phyloP scores from a whole-genome alignment of 768 basidiomycete species.

The Cystofilobasidium capitatum region DNA sequence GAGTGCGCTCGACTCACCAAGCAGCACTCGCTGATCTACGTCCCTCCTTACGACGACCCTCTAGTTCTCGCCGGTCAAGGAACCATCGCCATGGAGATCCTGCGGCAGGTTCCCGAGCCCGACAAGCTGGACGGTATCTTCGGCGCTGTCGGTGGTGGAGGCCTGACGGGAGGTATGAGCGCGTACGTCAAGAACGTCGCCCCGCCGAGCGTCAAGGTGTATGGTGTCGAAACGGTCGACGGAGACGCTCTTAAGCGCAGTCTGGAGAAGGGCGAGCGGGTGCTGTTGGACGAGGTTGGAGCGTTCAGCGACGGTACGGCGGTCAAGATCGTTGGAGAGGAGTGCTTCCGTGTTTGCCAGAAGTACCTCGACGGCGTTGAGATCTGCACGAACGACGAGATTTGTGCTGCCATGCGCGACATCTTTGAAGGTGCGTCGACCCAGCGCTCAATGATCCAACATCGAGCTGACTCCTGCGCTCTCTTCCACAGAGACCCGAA shows the following conservation, averaged over 20 bases:
- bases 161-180: conserved; percentile 77
- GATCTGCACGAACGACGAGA: conserved; percentile 84
- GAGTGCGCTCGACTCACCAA: conserved; percentile 81
- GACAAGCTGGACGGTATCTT: conserved; percentile 75
- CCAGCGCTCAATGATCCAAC: no score
- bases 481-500: conserved; percentile 65
- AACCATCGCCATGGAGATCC: conserved; percentile 85
- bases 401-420: conserved; percentile 98
- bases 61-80: conserved; percentile 95
- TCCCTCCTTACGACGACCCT: conserved; percentile 96
- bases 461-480: not conserved
- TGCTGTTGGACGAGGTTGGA: conserved; percentile 78
- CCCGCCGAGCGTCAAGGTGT: conserved; percentile 64
- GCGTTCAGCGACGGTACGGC: conserved; percentile 97
- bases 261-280: conserved; percentile 66
- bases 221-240: conserved; percentile 89
- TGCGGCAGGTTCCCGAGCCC: conserved; percentile 68
- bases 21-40: conserved; percentile 68
- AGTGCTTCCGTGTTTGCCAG: conserved; percentile 86
- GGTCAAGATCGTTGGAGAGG: conserved; percentile 87
- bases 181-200: conserved; percentile 91
- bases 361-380: conserved; percentile 71
- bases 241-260: conserved; percentile 88
- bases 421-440: conserved; percentile 74
- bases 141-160: conserved; percentile 86